Percentiles rank a stretch among this genome's conserved stretches.
Conservation (phyloP, 176 grass and related monocot genomes). For the Poa pratensis region DNA sequence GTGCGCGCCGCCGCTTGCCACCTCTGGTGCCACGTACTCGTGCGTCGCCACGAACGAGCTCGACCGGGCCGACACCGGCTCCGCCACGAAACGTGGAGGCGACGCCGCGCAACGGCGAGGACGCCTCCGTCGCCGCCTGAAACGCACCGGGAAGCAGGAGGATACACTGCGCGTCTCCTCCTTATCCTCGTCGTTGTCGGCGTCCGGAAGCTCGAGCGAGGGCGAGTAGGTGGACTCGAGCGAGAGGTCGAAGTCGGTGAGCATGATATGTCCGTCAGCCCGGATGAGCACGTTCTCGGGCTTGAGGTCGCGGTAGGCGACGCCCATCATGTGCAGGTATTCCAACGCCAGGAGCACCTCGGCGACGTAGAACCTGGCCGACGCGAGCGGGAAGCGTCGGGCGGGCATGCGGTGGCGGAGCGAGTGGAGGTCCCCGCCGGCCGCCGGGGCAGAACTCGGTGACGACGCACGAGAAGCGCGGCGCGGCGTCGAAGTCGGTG, state of each 20-base stretch:
- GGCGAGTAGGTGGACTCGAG: conserved; percentile 76
- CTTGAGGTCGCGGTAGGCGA: conserved; percentile 98
- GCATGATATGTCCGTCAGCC: conserved; percentile 93
- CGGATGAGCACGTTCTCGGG: conserved; percentile 95
- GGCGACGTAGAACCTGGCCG: conserved; percentile 87
- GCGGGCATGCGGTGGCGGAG: conserved; percentile 77
- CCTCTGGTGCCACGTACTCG: conserved; percentile 87
- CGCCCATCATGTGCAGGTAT: conserved; percentile 90
- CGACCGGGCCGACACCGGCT: conserved; percentile 72
- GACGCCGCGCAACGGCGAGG: background rate
- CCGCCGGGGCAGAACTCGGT: conserved; percentile 93
- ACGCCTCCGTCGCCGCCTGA: conserved; percentile 7
- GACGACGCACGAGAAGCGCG: conserved; percentile 78
- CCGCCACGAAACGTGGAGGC: conserved; percentile 61
- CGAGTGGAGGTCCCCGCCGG: conserved; percentile 61
- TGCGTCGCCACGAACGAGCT: conserved; percentile 92
- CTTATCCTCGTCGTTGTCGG: background rate
- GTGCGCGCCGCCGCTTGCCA: conserved; percentile 63
- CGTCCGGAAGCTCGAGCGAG: conserved; percentile 20
- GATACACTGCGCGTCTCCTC: background rate
- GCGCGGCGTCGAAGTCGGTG: conserved; percentile 78
- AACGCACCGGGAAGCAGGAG: conserved; percentile 63
- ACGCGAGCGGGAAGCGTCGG: conserved; percentile 61
- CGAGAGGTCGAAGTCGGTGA: conserved; percentile 95
- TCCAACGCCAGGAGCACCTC: conserved; percentile 86